Evolutionary conservation across 2,329 filamentous ascomycete species (phyloP).

Genomic region (Neopestalotiopsis clavispora): DNA sequence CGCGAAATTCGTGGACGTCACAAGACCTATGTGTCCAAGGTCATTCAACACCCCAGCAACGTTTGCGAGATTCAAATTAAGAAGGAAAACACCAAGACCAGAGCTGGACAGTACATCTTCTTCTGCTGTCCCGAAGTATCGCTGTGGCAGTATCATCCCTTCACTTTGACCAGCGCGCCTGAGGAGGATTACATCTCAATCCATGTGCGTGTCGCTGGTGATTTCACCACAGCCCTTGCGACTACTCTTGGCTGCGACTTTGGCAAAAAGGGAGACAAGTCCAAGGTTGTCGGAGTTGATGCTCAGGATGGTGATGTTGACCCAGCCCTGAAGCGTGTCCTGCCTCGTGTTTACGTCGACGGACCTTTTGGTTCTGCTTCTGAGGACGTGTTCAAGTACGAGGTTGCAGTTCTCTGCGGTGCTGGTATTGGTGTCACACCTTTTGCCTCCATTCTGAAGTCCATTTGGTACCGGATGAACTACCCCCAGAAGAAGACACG

Average conservation of each 20-base stretch:
- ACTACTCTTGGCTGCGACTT: constrained; percentile 78
- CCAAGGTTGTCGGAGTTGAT: constrained; percentile 73
- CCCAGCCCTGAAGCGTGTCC: constrained; percentile 71
- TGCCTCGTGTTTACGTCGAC: constrained; percentile 82
- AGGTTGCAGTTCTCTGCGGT: constrained; percentile 78
- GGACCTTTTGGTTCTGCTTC: constrained; percentile 86
- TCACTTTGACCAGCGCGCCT: constrained; percentile 83
- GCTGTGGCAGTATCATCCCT: constrained; percentile 88
- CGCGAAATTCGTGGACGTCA: constrained; percentile 80
- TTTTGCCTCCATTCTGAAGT: constrained; percentile 86
- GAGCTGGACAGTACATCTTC: constrained; percentile 87
- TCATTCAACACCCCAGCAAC: constrained; percentile 87
- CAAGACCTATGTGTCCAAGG: constrained; percentile 87
- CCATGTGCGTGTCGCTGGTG: constrained; percentile 81
- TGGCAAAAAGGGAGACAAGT: constrained; percentile 59
- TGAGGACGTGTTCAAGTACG: constrained; percentile 89
- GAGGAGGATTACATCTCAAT: constrained; percentile 92
- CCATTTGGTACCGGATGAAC: constrained; percentile 93
- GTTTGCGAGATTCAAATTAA: constrained; percentile 93
- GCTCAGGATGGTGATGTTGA: constrained; percentile 65
- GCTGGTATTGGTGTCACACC: constrained; percentile 87
- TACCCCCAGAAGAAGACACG: constrained; percentile 81
- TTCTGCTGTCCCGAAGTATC: constrained; percentile 86
- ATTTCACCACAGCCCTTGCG: constrained; percentile 77
- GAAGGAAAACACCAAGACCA: constrained; percentile 83